These are phyloP conservation scores for Tephrocybe sp. DNA, from an alignment of 768 basidiomycete genomes.

Conservation along the genomic window DNA sequence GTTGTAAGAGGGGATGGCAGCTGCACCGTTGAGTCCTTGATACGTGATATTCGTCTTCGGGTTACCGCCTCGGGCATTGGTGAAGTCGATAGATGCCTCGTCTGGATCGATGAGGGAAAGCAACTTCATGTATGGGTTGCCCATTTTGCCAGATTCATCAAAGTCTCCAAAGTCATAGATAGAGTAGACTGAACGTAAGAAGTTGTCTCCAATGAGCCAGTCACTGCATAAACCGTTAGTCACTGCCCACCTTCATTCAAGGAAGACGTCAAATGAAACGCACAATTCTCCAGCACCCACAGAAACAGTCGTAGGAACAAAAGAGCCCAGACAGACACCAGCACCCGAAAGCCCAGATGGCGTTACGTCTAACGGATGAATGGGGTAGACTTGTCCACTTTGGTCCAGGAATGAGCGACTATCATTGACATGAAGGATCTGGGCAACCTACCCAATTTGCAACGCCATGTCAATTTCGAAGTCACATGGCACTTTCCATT, in stretches of 20 bases:
- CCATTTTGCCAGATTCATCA: constrained; percentile 59
- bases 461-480: constrained; percentile 76
- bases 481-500: constrained; percentile 75
- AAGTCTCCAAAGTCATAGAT: constrained; percentile 86
- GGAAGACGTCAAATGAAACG: constrained; percentile 21
- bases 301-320: constrained; percentile 60
- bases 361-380: constrained; percentile 78
- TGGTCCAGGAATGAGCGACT: constrained; percentile 4
- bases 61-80: constrained; percentile 59
- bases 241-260: background rate
- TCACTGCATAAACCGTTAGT: constrained; percentile 46
- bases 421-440: background rate
- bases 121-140: constrained; percentile 75
- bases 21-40: constrained; percentile 44
- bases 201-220: constrained; percentile 80
- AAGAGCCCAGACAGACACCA: constrained; percentile 65
- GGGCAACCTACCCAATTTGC: constrained; percentile 61
- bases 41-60: constrained; percentile 69
- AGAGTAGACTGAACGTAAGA: constrained; percentile 79
- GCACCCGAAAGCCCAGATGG: constrained; percentile 44
- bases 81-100: constrained; percentile 70
- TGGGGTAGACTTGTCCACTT: constrained; percentile 71
- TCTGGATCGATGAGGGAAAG: constrained; percentile 67
- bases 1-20: constrained; percentile 43
- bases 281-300: constrained; percentile 69